phyloP scores from a whole-genome alignment of 345 rosid species.

The Psidium friedrichsthalianum region DNA sequence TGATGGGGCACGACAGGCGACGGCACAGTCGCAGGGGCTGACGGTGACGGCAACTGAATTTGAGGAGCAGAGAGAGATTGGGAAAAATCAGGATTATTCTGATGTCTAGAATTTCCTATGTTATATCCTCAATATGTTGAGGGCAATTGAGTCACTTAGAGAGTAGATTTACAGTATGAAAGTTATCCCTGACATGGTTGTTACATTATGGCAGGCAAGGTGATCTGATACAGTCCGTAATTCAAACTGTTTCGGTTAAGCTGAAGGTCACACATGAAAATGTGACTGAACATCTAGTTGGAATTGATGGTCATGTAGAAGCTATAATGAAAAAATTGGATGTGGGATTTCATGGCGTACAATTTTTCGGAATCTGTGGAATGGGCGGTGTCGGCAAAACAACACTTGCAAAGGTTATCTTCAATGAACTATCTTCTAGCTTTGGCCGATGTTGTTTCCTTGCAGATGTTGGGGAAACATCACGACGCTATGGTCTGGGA shows the following conservation, averaged over 20 bases:
- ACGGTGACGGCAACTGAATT: neutral
- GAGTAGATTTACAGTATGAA: neutral
- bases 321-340: neutral
- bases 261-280: neutral
- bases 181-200: neutral
- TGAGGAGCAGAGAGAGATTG: too few species aligned
- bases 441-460: neutral
- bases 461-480: neutral
- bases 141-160: neutral
- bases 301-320: neutral
- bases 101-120: too few species aligned
- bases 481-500: fast-evolving
- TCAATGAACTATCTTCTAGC: neutral
- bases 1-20: fast-evolving
- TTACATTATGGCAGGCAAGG: neutral
- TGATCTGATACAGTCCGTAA: neutral
- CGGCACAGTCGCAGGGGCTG: fast-evolving
- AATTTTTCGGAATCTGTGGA: neutral
- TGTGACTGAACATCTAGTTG: neutral
- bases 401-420: neutral
- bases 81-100: too few species aligned
- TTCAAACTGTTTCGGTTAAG: neutral
- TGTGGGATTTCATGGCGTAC: fast-evolving
- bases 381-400: neutral
- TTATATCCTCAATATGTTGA: too few species aligned